These are phyloP conservation scores for Calonectria honghensis DNA, from an alignment of 2,329 filamentous ascomycete species.

Conservation along the genomic window DNA sequence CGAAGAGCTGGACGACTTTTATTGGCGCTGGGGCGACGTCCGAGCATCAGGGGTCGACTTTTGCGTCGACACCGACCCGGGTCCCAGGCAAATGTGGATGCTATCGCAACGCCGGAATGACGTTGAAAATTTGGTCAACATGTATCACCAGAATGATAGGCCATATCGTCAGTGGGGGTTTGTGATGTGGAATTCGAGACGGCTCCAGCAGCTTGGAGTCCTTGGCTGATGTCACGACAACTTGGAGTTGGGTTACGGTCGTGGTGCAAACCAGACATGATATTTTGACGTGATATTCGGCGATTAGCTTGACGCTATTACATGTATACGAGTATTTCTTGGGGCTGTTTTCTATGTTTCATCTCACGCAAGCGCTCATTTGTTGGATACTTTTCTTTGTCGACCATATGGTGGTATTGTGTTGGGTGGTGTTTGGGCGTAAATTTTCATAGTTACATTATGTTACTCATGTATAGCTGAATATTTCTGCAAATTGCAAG, in stretches of 20 bases:
- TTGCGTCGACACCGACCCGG: conserved; percentile 4
- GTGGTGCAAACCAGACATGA: background rate
- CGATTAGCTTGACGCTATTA: background rate
- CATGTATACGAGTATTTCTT: background rate
- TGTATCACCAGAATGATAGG: conserved; percentile 17
- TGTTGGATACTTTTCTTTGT: background rate
- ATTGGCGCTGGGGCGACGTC: background rate
- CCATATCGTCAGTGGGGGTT: conserved; percentile 15
- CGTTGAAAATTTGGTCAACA: conserved; percentile 12
- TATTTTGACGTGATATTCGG: background rate
- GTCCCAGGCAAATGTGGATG: conserved; percentile 8
- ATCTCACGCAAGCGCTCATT: background rate
- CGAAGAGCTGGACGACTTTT: background rate
- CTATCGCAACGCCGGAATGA: background rate
- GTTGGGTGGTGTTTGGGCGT: background rate
- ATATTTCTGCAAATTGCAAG: background rate
- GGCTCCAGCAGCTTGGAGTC: background rate
- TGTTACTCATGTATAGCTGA: background rate
- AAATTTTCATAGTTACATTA: background rate
- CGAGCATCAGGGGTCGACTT: background rate
- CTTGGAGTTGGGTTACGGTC: no score
- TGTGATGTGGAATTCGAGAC: conserved; percentile 9
- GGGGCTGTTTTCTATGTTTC: background rate
- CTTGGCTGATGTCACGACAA: background rate
- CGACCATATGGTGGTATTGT: background rate